A percentile compares a stretch with the other conserved stretches of the same genome.
phyloP scores from a whole-genome alignment of 2,329 filamentous ascomycete genomes.

The Lachnellula subtilissima region DNA sequence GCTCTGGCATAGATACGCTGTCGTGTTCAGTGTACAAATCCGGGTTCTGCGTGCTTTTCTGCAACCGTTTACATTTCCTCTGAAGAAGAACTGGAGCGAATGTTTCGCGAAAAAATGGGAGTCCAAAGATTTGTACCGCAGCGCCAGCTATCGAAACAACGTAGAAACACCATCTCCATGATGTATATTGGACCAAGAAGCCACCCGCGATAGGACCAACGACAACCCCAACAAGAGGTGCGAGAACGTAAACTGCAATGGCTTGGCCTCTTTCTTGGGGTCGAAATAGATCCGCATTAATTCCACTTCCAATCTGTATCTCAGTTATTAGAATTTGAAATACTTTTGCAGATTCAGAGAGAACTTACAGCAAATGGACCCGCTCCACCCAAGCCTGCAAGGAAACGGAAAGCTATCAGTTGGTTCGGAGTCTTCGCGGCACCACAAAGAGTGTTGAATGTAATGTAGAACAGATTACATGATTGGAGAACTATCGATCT shows the following conservation, averaged over 20 bases:
- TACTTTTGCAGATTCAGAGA: constrained; percentile 14
- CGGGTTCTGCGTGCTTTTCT: not conserved
- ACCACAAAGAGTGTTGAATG: constrained; percentile 32
- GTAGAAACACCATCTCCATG: constrained; percentile 79
- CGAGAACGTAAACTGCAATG: constrained; percentile 54
- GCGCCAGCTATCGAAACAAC: constrained; percentile 44
- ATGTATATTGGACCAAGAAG: constrained; percentile 69
- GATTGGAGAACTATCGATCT: not conserved
- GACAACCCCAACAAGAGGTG: constrained; percentile 56
- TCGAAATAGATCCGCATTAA: constrained; percentile 39
- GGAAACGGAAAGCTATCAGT: constrained; percentile 38
- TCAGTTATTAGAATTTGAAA: not conserved
- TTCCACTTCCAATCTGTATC: constrained; percentile 36
- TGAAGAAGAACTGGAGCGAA: not conserved
- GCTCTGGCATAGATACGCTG: constrained; percentile 29
- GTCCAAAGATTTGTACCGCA: constrained; percentile 39
- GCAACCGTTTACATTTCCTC: not conserved
- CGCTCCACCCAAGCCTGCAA: constrained; percentile 43
- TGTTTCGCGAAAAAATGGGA: not conserved
- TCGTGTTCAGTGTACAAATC: constrained; percentile 46
- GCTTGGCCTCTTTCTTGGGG: constrained; percentile 41
- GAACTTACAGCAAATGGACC: constrained; percentile 40
- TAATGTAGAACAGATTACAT: not conserved
- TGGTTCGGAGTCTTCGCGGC: constrained; percentile 38
- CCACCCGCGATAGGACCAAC: constrained; percentile 61